A percentile compares a stretch with the other conserved stretches of the same genome.
phyloP scores from a whole-genome alignment of 2,329 filamentous ascomycete genomes.

The Ceratocystis huliohia region DNA sequence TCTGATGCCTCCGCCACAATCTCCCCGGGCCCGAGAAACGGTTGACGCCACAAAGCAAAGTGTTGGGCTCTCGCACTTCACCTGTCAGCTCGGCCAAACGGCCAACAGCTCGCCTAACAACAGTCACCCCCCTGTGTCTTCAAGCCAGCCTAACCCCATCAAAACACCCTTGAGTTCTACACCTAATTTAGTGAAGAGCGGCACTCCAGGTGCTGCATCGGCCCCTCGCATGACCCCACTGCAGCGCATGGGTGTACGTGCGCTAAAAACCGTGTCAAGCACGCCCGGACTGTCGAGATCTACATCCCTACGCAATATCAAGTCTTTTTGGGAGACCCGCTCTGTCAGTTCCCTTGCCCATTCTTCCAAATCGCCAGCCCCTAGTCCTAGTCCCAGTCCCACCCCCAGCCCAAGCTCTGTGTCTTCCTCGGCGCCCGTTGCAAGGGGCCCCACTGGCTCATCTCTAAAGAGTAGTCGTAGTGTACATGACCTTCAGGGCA shows the following conservation, averaged over 20 bases:
- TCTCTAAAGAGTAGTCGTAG: constrained; percentile 29
- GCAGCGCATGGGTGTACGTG: constrained; percentile 40
- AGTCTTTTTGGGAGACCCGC: constrained; percentile 16
- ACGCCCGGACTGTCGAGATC: constrained; percentile 7
- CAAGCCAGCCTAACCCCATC: background rate
- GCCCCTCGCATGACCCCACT: constrained; percentile 37
- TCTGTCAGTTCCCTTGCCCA: constrained; percentile 9
- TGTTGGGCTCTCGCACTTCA: constrained; percentile 4
- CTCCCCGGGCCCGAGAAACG: background rate
- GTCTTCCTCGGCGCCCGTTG: background rate
- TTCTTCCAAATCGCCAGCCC: background rate
- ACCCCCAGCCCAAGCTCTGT: background rate
- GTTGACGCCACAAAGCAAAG: background rate
- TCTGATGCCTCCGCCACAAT: constrained; percentile 7
- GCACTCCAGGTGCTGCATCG: constrained; percentile 29
- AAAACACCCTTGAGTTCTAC: background rate
- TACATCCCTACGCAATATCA: constrained; percentile 13
- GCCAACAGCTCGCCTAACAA: background rate
- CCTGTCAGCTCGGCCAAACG: background rate
- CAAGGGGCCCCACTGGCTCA: background rate
- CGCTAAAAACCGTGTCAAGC: constrained; percentile 25
- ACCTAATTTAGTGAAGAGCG: constrained; percentile 14
- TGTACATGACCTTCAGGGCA: constrained; percentile 29
- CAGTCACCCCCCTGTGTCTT: background rate
- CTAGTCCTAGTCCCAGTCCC: background rate